These are phyloP conservation scores for Leccinum boreale DNA, from an alignment of 768 basidiomycete species.

Conservation along the genomic window DNA sequence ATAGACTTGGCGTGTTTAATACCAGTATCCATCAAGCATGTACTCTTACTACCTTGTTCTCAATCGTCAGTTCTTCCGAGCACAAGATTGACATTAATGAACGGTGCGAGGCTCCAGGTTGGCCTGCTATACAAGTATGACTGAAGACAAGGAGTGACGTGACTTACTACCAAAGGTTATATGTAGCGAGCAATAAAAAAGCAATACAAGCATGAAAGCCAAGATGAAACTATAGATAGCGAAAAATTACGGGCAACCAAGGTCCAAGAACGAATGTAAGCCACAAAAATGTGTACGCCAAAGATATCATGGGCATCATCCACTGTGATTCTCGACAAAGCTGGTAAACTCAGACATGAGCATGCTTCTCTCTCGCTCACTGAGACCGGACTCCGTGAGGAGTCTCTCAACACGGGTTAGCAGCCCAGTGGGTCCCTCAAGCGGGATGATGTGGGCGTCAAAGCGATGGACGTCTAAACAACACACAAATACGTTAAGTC, in stretches of 20 bases:
- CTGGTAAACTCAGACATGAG: constrained; percentile 60
- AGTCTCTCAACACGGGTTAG: constrained; percentile 61
- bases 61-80: background rate
- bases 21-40: constrained; percentile 1
- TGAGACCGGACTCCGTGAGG: constrained; percentile 47
- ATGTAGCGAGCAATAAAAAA: constrained; percentile 17
- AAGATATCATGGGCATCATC: constrained; percentile 12
- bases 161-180: constrained; percentile 9
- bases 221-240: constrained; percentile 19
- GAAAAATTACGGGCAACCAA: constrained; percentile 25
- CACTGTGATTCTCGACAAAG: constrained; percentile 43
- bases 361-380: constrained; percentile 43
- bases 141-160: constrained; percentile 13
- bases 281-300: background rate
- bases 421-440: constrained; percentile 71
- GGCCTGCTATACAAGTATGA: background rate
- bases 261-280: constrained; percentile 10
- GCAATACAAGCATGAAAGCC: constrained; percentile 13
- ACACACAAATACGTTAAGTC: constrained; percentile 15
- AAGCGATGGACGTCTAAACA: constrained; percentile 66
- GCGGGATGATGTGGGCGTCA: constrained; percentile 70
- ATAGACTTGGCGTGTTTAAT: constrained; percentile 25
- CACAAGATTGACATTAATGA: constrained; percentile 10
- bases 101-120: constrained; percentile 3
- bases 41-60: constrained; percentile 5